A percentile compares a stretch with the other conserved stretches of the same genome.
Conservation (phyloP, 1,284 basidiomycete species). For the Ustilago tritici region DNA sequence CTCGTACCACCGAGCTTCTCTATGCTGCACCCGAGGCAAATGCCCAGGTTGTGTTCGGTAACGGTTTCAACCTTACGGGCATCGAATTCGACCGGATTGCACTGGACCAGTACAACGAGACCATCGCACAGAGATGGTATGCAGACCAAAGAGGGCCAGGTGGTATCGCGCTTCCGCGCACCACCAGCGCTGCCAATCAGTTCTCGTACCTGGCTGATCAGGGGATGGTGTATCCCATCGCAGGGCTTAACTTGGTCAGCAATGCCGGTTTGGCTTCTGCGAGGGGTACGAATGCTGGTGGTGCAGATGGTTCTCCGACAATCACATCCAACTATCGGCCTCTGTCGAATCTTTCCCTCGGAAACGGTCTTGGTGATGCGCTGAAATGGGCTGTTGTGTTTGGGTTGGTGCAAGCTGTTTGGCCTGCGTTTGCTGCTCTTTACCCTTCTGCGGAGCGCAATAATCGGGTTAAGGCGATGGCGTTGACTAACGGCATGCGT, state of each 20-base stretch:
- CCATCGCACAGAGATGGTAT: constrained; percentile 15
- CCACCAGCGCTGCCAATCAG: constrained; percentile 13
- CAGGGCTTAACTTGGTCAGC: constrained; percentile 38
- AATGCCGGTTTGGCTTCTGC: constrained; percentile 34
- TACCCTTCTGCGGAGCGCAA: constrained; percentile 79
- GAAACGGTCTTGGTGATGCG: constrained; percentile 31
- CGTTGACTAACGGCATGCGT: constrained; percentile 80
- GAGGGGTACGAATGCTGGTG: constrained; percentile 9
- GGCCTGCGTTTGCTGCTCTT: constrained; percentile 81
- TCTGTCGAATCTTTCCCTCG: constrained; percentile 30
- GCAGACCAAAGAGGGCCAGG: constrained; percentile 15
- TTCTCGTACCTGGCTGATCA: constrained; percentile 35
- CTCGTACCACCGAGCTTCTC: constrained; percentile 17
- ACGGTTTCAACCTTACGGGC: constrained; percentile 25
- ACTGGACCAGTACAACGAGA: constrained; percentile 22
- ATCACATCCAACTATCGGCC: constrained; percentile 30
- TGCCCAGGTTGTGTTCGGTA: constrained; percentile 24
- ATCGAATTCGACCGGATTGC: constrained; percentile 26
- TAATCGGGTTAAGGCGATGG: constrained; percentile 81
- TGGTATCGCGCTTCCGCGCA: constrained; percentile 23
- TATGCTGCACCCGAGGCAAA: constrained; percentile 33
- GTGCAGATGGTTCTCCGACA: constrained; percentile 22
- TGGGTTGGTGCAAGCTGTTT: constrained; percentile 74
- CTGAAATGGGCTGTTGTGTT: constrained; percentile 48
- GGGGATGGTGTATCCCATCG: constrained; percentile 21